Percentiles rank a stretch among this genome's conserved stretches.
phyloP scores from a whole-genome alignment of 148 eudicot species.

The Rhododendron ovatum region DNA sequence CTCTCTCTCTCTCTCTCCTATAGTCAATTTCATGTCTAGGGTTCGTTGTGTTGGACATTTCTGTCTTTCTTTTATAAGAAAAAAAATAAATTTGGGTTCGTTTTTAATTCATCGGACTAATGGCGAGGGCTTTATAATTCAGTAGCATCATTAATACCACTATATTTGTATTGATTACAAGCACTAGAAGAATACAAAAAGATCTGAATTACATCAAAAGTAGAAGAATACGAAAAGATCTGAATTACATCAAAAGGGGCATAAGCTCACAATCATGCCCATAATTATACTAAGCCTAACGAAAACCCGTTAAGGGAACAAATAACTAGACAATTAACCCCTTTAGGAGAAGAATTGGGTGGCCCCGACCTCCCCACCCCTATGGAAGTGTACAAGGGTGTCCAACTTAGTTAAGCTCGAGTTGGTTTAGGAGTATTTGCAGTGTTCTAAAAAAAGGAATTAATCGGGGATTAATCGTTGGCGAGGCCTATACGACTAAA shows the following conservation, averaged over 20 bases:
- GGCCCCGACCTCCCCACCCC: too few species aligned
- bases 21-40: conserved; percentile 6
- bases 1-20: background rate
- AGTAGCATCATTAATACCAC: background rate
- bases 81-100: background rate
- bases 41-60: background rate
- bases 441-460: too few species aligned
- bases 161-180: background rate
- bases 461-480: too few species aligned
- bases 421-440: too few species aligned
- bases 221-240: too few species aligned
- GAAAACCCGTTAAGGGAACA: background rate
- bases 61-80: background rate
- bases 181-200: background rate
- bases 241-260: too few species aligned
- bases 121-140: background rate
- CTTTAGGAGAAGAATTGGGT: too few species aligned
- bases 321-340: background rate
- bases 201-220: too few species aligned
- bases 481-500: too few species aligned
- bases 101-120: background rate
- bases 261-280: background rate
- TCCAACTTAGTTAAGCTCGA: too few species aligned
- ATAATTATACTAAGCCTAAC: background rate
- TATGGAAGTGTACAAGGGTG: too few species aligned